A percentile compares a stretch with the other conserved stretches of the same genome.
These are phyloP conservation scores for Talaromyces ruber DNA, from an alignment of 495 filamentous ascomycete species.

Conservation along the genomic window DNA sequence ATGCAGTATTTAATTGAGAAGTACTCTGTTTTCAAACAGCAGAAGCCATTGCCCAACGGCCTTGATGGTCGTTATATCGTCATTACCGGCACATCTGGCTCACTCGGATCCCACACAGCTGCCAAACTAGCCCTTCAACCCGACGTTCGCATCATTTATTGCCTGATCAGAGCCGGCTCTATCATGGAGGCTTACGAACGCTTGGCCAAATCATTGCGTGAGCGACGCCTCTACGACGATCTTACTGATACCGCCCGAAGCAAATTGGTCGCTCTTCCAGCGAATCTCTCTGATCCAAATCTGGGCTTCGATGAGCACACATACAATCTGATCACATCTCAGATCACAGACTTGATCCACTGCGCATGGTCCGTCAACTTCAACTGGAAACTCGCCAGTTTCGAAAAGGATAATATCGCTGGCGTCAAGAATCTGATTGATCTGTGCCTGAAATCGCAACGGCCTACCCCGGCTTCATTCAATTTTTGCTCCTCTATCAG, in stretches of 20 bases:
- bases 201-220: slow-evolving; percentile 38
- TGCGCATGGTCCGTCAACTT: slow-evolving; percentile 71
- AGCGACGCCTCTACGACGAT: slow-evolving; percentile 19
- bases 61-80: slow-evolving; percentile 15
- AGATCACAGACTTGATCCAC: slow-evolving; percentile 47
- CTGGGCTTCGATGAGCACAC: slow-evolving; percentile 34
- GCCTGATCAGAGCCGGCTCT: slow-evolving; percentile 45
- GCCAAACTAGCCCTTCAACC: slow-evolving; percentile 12
- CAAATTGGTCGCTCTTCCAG: slow-evolving; percentile 33
- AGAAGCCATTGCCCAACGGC: slow-evolving; percentile 16
- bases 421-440: slow-evolving; percentile 47
- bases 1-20: slow-evolving; percentile 30
- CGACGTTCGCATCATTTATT: slow-evolving; percentile 36
- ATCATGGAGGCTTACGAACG: slow-evolving; percentile 35
- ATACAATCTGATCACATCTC: slow-evolving; percentile 28
- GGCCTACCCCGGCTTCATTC: slow-evolving; percentile 27
- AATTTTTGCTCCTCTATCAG: slow-evolving; percentile 56
- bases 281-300: slow-evolving; percentile 23
- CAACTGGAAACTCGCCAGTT: slow-evolving; percentile 50
- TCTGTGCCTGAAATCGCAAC: slow-evolving; percentile 34
- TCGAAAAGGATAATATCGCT: slow-evolving; percentile 46
- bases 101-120: slow-evolving; percentile 16
- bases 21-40: slow-evolving; percentile 27
- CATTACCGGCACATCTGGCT: slow-evolving; percentile 22
- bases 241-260: slow-evolving; percentile 12